These are phyloP conservation scores for Cryptosporidium sp. DNA, from an alignment of 169 alveolate species.

Conservation along the genomic window DNA sequence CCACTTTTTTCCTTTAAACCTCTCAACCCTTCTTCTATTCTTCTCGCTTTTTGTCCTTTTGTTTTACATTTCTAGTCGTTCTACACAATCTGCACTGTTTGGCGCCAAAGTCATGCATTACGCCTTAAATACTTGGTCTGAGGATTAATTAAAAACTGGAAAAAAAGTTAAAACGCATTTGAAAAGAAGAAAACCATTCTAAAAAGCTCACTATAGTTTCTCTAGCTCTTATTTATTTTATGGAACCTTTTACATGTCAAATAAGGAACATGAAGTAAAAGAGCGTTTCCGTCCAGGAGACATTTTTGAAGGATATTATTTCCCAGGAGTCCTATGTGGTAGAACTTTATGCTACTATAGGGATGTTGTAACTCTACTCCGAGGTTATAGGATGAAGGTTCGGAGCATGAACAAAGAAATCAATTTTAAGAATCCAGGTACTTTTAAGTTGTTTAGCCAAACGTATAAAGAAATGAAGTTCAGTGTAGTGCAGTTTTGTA, in stretches of 20 bases:
- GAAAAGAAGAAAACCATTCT: too few species aligned
- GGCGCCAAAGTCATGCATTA: constrained; percentile 20
- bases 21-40: neutral
- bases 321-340: constrained; percentile 74
- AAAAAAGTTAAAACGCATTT: too few species aligned
- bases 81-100: neutral
- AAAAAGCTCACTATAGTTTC: neutral
- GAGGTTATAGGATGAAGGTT: constrained; percentile 4
- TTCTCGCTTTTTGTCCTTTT: neutral
- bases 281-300: constrained; percentile 74
- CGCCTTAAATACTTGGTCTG: neutral
- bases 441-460: constrained; percentile 19
- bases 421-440: constrained; percentile 15
- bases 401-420: neutral
- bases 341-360: constrained; percentile 49
- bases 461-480: constrained; percentile 25
- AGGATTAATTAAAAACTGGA: neutral
- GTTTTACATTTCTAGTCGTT: neutral
- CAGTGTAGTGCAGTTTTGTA: constrained; percentile 46
- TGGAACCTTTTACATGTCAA: neutral
- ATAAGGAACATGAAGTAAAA: constrained; percentile 32
- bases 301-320: constrained; percentile 59
- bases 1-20: neutral
- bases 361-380: constrained; percentile 21
- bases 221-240: neutral